A percentile compares a stretch with the other conserved stretches of the same genome.
These are phyloP conservation scores for Mycena latifolia DNA, from an alignment of 768 basidiomycete species.

Conservation along the genomic window DNA sequence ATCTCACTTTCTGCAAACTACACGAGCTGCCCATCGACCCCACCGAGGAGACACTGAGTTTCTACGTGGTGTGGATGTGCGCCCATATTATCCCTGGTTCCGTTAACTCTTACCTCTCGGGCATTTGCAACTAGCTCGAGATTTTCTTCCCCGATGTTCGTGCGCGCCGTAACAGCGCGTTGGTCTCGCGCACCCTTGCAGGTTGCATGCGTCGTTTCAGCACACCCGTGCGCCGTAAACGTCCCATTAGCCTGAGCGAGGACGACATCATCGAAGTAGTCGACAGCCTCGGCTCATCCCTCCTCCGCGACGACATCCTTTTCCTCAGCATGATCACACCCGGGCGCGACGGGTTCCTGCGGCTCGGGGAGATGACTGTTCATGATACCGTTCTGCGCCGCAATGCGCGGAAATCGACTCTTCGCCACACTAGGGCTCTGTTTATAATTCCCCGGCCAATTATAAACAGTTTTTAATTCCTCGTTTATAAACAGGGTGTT, in stretches of 20 bases:
- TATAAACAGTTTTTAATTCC: no score
- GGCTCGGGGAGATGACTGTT: slow-evolving; percentile 46
- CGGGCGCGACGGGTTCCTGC: slow-evolving; percentile 46
- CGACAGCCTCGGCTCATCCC: slow-evolving; percentile 3
- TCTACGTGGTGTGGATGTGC: slow-evolving; percentile 50
- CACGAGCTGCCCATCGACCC: slow-evolving; percentile 52
- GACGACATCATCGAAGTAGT: slow-evolving; percentile 34
- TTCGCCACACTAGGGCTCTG: slow-evolving; percentile 1
- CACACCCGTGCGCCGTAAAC: slow-evolving; percentile 36
- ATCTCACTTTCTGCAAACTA: slow-evolving; percentile 46
- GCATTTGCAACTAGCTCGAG: slow-evolving; percentile 50
- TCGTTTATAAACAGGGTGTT: no score
- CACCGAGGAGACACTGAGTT: slow-evolving; percentile 50
- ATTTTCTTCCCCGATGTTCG: slow-evolving; percentile 45
- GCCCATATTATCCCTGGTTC: slow-evolving; percentile 51
- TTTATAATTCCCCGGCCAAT: no score
- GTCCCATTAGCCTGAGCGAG: slow-evolving; percentile 36
- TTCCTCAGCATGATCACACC: slow-evolving; percentile 43
- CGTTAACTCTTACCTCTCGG: slow-evolving; percentile 51
- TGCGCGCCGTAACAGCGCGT: slow-evolving; percentile 12
- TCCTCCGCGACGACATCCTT: slow-evolving; percentile 39
- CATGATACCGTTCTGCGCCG: slow-evolving; percentile 36
- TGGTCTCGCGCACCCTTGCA: slow-evolving; percentile 40
- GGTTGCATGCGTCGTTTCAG: slow-evolving; percentile 27
- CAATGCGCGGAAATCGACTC: slow-evolving; percentile 37